Evolutionary conservation across 345 rosid genomes (phyloP).

Genomic region (Euphorbia lathyris): DNA sequence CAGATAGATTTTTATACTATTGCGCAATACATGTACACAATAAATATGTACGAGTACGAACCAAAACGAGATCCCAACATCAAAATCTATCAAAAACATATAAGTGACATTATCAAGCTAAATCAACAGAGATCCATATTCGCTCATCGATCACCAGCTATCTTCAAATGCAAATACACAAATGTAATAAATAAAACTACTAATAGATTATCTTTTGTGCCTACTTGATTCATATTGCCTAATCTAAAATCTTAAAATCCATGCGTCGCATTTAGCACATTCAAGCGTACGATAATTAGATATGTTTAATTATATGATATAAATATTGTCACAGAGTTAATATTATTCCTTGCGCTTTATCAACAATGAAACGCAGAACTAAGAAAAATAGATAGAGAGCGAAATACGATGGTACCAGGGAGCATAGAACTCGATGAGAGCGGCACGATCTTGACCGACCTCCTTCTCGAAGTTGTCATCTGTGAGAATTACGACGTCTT

Average conservation of each 20-base stretch:
- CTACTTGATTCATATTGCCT: neutral
- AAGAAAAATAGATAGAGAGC: neutral
- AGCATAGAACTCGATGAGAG: conserved; percentile 99
- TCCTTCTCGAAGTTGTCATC: conserved; percentile 94
- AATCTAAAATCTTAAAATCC: neutral
- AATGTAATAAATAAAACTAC: neutral
- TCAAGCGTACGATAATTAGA: neutral
- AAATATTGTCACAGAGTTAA: neutral
- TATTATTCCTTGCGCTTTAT: neutral
- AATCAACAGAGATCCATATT: neutral
- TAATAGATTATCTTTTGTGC: neutral
- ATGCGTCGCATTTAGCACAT: neutral
- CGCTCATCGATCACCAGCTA: neutral
- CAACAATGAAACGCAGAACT: neutral
- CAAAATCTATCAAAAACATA: no score
- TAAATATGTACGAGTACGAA: neutral
- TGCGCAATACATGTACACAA: neutral
- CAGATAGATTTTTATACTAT: neutral
- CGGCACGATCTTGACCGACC: conserved; percentile 81
- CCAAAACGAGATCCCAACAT: no score
- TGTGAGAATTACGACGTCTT: conserved; percentile 78
- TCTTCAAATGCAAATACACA: neutral
- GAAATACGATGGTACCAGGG: conserved; percentile 63
- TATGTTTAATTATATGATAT: neutral
- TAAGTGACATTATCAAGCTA: no score